These are phyloP conservation scores for Vicia villosa DNA, from an alignment of 306 rosid genomes.

Conservation along the genomic window DNA sequence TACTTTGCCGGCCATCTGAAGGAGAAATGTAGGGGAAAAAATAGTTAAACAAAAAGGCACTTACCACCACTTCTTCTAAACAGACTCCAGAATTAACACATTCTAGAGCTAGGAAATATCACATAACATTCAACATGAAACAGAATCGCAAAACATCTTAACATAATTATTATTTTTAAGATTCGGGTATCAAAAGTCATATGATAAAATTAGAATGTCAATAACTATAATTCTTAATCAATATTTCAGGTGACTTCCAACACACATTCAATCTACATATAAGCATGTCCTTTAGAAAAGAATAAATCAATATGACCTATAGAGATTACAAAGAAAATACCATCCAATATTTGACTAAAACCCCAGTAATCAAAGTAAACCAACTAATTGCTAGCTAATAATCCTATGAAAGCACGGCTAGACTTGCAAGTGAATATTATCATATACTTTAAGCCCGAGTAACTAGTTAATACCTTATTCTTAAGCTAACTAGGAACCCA, in stretches of 20 bases:
- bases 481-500: neutral
- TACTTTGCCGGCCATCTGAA: constrained; percentile 91
- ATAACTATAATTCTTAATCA: neutral
- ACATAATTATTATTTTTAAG: neutral
- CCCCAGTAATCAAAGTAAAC: neutral
- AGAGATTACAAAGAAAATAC: neutral
- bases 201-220: neutral
- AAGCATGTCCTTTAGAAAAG: neutral
- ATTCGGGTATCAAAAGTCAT: neutral
- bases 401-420: neutral
- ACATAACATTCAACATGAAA: constrained; percentile 14
- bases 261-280: constrained; percentile 8
- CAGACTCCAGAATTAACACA: constrained; percentile 8
- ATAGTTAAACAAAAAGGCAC: constrained; percentile 5
- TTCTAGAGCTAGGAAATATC: constrained; percentile 12
- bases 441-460: neutral
- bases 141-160: constrained; percentile 14
- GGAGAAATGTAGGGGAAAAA: neutral
- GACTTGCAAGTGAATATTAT: neutral
- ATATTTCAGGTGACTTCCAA: constrained; percentile 3
- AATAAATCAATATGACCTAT: neutral
- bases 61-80: neutral
- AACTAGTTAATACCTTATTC: neutral
- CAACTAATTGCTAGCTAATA: constrained; percentile 2
- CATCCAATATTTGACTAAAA: constrained; percentile 13